These are phyloP conservation scores for Stachybotrys echinatus DNA, from an alignment of 2,329 filamentous ascomycete genomes.

Conservation along the genomic window DNA sequence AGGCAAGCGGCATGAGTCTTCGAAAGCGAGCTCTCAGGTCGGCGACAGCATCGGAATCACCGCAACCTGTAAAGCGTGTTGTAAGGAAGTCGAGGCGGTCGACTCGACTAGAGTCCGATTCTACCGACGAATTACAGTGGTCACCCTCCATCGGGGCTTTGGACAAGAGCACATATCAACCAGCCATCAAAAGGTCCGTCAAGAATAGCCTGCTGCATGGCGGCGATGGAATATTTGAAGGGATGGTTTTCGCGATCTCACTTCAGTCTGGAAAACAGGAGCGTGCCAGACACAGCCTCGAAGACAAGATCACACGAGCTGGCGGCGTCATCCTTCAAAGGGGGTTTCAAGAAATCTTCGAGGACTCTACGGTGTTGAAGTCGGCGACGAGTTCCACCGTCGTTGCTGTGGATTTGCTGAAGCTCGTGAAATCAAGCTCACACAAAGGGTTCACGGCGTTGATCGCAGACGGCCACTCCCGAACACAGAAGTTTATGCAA, in stretches of 20 bases:
- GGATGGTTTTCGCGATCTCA: conserved; percentile 86
- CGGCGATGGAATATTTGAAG: conserved; percentile 53
- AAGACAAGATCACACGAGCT: conserved; percentile 58
- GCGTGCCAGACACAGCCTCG: conserved; percentile 39
- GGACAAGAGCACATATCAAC: conserved; percentile 28
- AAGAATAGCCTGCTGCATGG: conserved; percentile 19
- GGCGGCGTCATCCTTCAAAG: conserved; percentile 68
- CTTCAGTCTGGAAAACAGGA: conserved; percentile 46
- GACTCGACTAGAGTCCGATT: conserved; percentile 31
- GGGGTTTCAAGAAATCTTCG: conserved; percentile 80
- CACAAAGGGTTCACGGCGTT: conserved; percentile 74
- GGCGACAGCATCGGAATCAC: conserved; percentile 18
- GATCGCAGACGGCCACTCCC: conserved; percentile 79
- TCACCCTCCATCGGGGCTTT: conserved; percentile 31
- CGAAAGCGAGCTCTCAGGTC: conserved; percentile 11
- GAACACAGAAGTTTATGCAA: conserved; percentile 90
- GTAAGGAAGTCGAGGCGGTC: conserved; percentile 15
- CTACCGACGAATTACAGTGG: conserved; percentile 42
- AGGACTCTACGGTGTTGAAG: conserved; percentile 32
- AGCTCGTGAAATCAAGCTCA: conserved; percentile 46
- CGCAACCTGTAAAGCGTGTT: conserved; percentile 15
- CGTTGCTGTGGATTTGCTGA: conserved; percentile 33
- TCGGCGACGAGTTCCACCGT: conserved; percentile 19
- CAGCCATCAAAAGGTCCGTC: conserved; percentile 19
- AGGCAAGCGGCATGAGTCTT: conserved; percentile 11